Base-by-base conservation (phyloP, 305 asterid species). In the Ajuga reptans region DNA sequence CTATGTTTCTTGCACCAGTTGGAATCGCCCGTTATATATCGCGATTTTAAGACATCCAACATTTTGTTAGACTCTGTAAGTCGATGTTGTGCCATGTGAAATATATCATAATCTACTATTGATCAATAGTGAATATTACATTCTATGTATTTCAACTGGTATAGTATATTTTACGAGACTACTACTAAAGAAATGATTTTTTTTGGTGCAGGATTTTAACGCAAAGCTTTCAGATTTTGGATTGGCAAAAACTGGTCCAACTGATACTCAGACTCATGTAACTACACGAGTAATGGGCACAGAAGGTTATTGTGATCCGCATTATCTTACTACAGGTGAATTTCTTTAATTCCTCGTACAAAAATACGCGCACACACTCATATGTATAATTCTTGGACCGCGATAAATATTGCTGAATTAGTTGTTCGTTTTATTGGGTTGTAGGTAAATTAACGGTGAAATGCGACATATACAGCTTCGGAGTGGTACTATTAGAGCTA, bases 1-100 rank as follows among this genome's bases (percentile, higher is more conserved):
- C 80, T 91, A n/a, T 83, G 81, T 52, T 91, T 88, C 71, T 77
- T 91, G 33, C 97, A 91, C 66, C 84, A 80, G 31, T 79, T 86
- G 1, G 67, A 82, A 62, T 76, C 96, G 3, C 95, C 91, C 18
- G 90, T 91, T 54, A 89, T 91, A 51, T 91, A 88, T 73, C 91
- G 97, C 6, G 97, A 88, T 80, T 88, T 91, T 50, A 90, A 90
- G 78, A 82, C 97, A 4, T 87, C 96, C 0, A 91, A 91, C 61
- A 85, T 91, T 55, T 87, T 91, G 80, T 74, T 91, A 65, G 95
- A 91, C 72, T 46, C 75, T 36, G 97, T 91, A 77, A 62, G 81
- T 50, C 9, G 0, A 9, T 21, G 27, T 1, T 21, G 27, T 21
- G 2, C 27, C 27, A 21, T 21, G 27, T 21, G 27, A 21, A 21